Conservation (phyloP, 202 grass and related monocot genomes). For the Bolboschoenoplectus hybrid region DNA sequence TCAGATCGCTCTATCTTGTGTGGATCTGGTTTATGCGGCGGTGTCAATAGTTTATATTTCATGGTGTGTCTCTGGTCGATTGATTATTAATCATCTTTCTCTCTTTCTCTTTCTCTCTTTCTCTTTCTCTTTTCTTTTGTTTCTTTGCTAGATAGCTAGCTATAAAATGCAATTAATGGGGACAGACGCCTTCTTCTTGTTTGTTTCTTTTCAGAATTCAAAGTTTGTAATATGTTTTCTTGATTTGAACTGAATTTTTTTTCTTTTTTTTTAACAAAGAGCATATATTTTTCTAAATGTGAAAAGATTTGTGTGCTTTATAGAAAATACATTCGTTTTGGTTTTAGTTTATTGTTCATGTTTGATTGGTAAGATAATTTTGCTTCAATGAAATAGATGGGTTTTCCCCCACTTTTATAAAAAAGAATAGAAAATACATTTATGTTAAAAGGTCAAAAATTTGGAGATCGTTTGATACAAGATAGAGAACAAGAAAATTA, state of each 20-base stretch:
- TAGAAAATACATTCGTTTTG: no score
- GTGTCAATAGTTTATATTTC: neutral
- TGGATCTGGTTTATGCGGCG: slow-evolving; percentile 7
- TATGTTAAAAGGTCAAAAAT: no score
- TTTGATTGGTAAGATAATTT: no score
- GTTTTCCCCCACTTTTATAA: no score
- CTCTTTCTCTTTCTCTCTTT: neutral
- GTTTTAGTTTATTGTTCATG: no score
- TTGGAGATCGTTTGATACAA: no score
- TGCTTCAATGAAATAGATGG: no score
- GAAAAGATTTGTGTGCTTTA: no score
- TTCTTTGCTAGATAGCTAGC: neutral
- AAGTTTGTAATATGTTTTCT: neutral
- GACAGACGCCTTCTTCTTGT: neutral
- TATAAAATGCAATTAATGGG: neutral
- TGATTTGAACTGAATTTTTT: neutral
- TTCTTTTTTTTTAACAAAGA: neutral
- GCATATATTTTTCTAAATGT: no score
- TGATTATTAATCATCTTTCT: neutral
- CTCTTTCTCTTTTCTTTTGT: neutral
- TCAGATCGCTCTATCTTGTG: neutral
- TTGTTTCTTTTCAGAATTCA: neutral
- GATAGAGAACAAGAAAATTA: no score
- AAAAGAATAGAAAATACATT: no score
- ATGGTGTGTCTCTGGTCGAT: neutral